Evolutionary conservation across 768 basidiomycete species (phyloP).

Genomic region (Strobilomyces dryophilus): DNA sequence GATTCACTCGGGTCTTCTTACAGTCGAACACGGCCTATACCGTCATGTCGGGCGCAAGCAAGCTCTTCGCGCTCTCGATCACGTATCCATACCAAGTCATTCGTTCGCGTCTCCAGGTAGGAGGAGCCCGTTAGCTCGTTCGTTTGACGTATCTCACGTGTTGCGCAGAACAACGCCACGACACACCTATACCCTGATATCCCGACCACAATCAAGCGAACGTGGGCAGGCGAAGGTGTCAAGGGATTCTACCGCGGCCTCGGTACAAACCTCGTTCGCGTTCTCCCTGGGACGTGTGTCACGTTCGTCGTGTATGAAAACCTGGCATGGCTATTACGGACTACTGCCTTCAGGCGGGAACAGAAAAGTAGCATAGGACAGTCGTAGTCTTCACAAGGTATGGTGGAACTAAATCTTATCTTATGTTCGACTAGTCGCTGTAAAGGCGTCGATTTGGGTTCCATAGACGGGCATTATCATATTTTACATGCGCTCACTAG

Average conservation of each 20-base stretch:
- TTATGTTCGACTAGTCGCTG: conserved; percentile 5
- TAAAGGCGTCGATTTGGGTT: background rate
- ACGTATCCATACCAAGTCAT: conserved; percentile 99
- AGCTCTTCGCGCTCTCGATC: conserved; percentile 72
- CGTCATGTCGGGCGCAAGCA: conserved; percentile 87
- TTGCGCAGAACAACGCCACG: conserved; percentile 59
- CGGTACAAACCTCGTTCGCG: conserved; percentile 89
- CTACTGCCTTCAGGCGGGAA: conserved; percentile 55
- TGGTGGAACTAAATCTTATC: background rate
- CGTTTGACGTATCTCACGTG: background rate
- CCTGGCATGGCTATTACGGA: conserved; percentile 75
- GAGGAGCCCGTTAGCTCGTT: conserved; percentile 11
- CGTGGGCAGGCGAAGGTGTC: conserved; percentile 77
- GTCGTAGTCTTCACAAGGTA: background rate
- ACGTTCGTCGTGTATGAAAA: conserved; percentile 99
- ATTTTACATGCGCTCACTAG: conserved; percentile 4
- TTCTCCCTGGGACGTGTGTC: conserved; percentile 95
- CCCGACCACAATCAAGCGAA: conserved; percentile 70
- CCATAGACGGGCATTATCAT: conserved; percentile 9
- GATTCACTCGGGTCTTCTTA: background rate
- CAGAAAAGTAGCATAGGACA: conserved; percentile 2
- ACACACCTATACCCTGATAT: conserved; percentile 76
- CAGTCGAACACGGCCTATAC: conserved; percentile 93
- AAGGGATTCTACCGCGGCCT: conserved; percentile 93
- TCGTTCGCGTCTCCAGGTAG: conserved; percentile 87